A percentile compares a stretch with the other conserved stretches of the same genome.
Evolutionary conservation across 768 basidiomycete genomes (phyloP).

Genomic region (Tricholoma flavovirens): DNA sequence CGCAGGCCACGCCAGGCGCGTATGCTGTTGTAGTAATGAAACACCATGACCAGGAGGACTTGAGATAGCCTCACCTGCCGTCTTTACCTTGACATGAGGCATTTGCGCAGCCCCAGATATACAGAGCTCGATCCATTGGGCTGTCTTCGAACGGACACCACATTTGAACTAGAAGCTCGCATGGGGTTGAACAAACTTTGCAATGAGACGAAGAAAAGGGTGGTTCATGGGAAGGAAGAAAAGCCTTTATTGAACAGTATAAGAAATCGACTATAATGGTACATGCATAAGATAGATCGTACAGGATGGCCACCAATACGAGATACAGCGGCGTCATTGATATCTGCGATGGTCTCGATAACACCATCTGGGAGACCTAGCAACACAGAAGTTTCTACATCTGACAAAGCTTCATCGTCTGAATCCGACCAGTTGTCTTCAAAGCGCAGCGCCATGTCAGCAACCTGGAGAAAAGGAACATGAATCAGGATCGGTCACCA

Average conservation of each 20-base stretch:
- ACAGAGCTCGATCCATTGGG: slow-evolving; percentile 78
- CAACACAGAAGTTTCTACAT: slow-evolving; percentile 66
- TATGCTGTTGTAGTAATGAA: slow-evolving; percentile 39
- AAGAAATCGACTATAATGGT: slow-evolving; percentile 42
- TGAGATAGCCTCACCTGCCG: slow-evolving; percentile 56
- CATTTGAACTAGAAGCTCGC: slow-evolving; percentile 81
- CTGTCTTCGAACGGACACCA: slow-evolving; percentile 90
- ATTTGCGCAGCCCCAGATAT: slow-evolving; percentile 78
- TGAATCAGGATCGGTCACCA: slow-evolving; percentile 15
- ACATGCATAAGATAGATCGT: slow-evolving; percentile 52
- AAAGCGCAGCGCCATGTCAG: slow-evolving; percentile 31
- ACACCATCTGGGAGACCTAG: slow-evolving; percentile 78
- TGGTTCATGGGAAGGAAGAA: slow-evolving; percentile 61
- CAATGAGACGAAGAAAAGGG: slow-evolving; percentile 61
- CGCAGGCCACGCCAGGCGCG: slow-evolving; percentile 78
- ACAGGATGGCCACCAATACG: slow-evolving; percentile 89
- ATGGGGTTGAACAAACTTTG: slow-evolving; percentile 62
- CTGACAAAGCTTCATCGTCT: slow-evolving; percentile 55
- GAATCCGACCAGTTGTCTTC: slow-evolving; percentile 79
- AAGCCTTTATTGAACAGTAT: slow-evolving; percentile 51
- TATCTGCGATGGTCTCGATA: slow-evolving; percentile 51
- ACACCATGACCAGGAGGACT: slow-evolving; percentile 11
- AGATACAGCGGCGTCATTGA: slow-evolving; percentile 76
- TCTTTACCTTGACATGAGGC: slow-evolving; percentile 66
- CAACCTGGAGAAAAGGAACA: slow-evolving; percentile 8